Percentiles rank a stretch among this genome's conserved stretches.
phyloP scores from a whole-genome alignment of 306 rosid genomes.

The Astragalus glycyphyllos region DNA sequence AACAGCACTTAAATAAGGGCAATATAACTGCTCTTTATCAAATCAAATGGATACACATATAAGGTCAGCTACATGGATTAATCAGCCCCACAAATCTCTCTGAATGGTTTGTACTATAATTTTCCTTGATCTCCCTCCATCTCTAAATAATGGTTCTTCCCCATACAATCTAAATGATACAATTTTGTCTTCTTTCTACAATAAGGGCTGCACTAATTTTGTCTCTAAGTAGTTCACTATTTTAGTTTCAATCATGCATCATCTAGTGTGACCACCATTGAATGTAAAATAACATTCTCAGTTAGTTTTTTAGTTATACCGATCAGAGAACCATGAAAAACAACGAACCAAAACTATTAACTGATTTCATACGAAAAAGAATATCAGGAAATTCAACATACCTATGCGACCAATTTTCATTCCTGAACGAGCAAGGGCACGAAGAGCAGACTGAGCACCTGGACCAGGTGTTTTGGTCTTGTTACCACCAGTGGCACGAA shows the following conservation, averaged over 20 bases:
- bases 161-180: too few relatives aligned
- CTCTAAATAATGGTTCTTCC: neutral
- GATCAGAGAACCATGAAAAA: neutral
- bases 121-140: neutral
- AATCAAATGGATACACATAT: neutral
- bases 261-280: neutral
- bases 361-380: too few relatives aligned
- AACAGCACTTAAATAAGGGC: neutral
- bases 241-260: neutral
- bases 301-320: too few relatives aligned
- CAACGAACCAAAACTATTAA: neutral
- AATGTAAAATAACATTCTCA: neutral
- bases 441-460: conserved; percentile 92
- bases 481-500: conserved; percentile 92
- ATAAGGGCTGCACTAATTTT: neutral
- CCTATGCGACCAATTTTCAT: conserved; percentile 98
- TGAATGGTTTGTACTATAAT: neutral
- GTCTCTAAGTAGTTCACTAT: neutral
- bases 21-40: neutral
- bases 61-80: neutral
- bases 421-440: conserved; percentile 92
- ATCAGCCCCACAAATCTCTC: neutral
- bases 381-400: neutral
- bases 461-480: conserved; percentile 93
- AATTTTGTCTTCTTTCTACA: too few relatives aligned